Evolutionary conservation across 495 filamentous ascomycete genomes (phyloP), one percentile per base, ranked within the genome.

Genomic region (Parachaetomium inaequale): DNA sequence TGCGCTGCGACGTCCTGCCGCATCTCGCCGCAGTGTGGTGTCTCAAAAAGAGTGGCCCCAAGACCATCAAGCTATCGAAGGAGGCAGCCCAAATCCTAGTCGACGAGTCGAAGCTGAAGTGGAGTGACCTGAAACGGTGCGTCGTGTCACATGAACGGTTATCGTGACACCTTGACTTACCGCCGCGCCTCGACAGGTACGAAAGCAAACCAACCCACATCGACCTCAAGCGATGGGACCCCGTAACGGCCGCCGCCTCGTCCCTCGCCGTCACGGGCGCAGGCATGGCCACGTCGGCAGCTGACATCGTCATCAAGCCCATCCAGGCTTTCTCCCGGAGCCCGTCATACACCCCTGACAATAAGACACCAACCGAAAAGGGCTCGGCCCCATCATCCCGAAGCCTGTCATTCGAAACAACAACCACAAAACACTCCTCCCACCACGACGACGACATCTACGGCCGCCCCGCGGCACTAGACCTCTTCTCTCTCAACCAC

Each of bases 221-320:
- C 12, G 23, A 49, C 7, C 10, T 28, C n/a, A 26, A 7, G 7
- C 46, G 46, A 17, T 49, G 46, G 46, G 46, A 49, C 25, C 46
- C 46, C n/a, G 14, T 49, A 29, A 28, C 46, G 7, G 46, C n/a
- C 11, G 25, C n/a, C 21, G 25, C 46, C 21, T 49, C 46, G 5
- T 8, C 46, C 46, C n/a, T 49, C 46, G 14, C 28, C 7, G 46
- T 8, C 10, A 49, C 25, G 11, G 46, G 23, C 4, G 25, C 21
- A 21, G 46, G 28, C 46, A 49, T 49, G 46, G 28, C 46, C 4
- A 7, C 28, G 8, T 49, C 46, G 23, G 21, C 21, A 7, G 21
- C 46, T 2, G 46, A 15, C 23, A 49, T 49, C 5, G 46, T 21
- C 77, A 84, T 46, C 56, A 85, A 87, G 73, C 46, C 46, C n/a